Conservation (phyloP, 345 rosid species). For the Arabidopsis suecica region DNA sequence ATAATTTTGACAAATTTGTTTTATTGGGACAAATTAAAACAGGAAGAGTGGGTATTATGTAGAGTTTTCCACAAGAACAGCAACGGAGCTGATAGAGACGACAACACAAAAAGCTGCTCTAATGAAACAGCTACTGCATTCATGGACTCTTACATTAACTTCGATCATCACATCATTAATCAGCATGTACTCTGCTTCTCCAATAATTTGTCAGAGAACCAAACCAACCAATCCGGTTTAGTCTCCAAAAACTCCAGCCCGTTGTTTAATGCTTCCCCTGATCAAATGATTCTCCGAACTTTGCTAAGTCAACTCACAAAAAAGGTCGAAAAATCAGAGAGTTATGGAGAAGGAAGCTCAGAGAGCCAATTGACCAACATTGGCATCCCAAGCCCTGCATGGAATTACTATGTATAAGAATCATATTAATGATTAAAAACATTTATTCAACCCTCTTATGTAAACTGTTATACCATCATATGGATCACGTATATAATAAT, state of each 20-base stretch:
- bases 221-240: slow-evolving; percentile 37
- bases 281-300: slow-evolving; percentile 38
- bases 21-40: slow-evolving; percentile 12
- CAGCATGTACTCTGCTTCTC: slow-evolving; percentile 94
- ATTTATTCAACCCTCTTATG: slow-evolving; percentile 11
- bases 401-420: slow-evolving; percentile 21
- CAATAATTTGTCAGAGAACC: slow-evolving; percentile 57
- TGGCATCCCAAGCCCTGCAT: slow-evolving; percentile 27
- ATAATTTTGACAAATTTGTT: slow-evolving; percentile 1
- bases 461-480: slow-evolving; percentile 2
- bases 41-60: slow-evolving; percentile 93
- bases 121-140: slow-evolving; percentile 53
- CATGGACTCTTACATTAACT: slow-evolving; percentile 67
- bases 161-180: slow-evolving; percentile 40
- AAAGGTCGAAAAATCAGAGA: slow-evolving; percentile 6
- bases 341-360: slow-evolving; percentile 39
- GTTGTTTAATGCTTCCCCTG: slow-evolving; percentile 28
- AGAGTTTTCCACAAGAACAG: slow-evolving; percentile 66
- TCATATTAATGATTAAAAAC: slow-evolving; percentile 20
- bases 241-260: slow-evolving; percentile 12
- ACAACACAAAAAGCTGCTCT: slow-evolving; percentile 50
- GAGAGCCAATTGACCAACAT: slow-evolving; percentile 34
- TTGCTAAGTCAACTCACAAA: slow-evolving; percentile 35
- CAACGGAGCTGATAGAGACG: slow-evolving; percentile 46
- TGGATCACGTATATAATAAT: background rate